These are phyloP conservation scores for Beauveria bassiana DNA, from an alignment of 2,329 filamentous ascomycete genomes.

Conservation along the genomic window DNA sequence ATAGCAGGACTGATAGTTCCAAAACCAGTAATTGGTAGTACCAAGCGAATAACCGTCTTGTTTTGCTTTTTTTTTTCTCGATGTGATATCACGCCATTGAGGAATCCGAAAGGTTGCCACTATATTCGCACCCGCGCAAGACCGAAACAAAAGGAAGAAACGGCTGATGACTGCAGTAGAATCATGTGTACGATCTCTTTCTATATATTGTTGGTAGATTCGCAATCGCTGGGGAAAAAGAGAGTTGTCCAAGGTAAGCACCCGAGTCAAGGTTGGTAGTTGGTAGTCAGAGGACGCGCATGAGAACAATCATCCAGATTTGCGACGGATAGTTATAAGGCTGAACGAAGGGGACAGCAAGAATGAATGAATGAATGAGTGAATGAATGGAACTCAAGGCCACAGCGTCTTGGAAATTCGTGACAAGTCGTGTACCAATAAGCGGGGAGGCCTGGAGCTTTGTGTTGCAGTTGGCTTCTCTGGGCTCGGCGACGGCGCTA, in stretches of 20 bases:
- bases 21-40: neutral
- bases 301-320: neutral
- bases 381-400: neutral
- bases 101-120: neutral
- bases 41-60: neutral
- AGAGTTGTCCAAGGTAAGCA: neutral
- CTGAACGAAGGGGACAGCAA: neutral
- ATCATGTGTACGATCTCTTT: conserved; percentile 4
- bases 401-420: conserved; percentile 2
- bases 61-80: neutral
- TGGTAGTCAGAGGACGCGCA: neutral
- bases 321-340: neutral
- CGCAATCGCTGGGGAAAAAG: neutral
- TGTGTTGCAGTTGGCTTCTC: neutral
- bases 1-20: neutral
- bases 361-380: neutral
- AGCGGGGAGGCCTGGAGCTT: conserved; percentile 1
- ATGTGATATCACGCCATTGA: conserved; percentile 2
- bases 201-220: neutral
- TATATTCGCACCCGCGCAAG: conserved; percentile 1
- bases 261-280: conserved; percentile 7
- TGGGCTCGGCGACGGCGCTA: conserved; percentile 1
- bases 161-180: neutral
- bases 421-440: neutral
- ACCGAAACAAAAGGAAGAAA: conserved; percentile 5